phyloP scores from a whole-genome alignment of 1,139 yeast species.

The Blastobotrys apis region DNA sequence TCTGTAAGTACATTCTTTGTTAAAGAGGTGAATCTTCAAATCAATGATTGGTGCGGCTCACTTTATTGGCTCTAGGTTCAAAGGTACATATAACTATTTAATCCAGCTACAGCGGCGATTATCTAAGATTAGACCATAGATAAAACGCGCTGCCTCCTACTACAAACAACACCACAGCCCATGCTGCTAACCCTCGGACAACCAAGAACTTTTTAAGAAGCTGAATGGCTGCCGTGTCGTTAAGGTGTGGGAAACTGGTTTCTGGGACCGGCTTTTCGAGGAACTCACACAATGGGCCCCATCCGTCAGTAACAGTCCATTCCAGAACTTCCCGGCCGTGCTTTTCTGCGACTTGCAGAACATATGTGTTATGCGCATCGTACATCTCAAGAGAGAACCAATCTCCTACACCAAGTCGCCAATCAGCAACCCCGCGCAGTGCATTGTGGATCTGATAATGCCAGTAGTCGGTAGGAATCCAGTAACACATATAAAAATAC shows the following conservation, averaged over 20 bases:
- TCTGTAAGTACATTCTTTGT: no score
- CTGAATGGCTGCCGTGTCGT: neutral
- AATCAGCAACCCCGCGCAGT: neutral
- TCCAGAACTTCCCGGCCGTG: neutral
- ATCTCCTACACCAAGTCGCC: neutral
- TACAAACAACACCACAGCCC: no score
- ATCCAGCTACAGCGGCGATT: no score
- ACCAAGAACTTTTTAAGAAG: neutral
- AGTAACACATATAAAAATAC: neutral
- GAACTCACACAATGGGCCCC: neutral
- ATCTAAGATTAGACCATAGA: no score
- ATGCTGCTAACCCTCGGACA: neutral
- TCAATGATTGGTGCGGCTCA: no score
- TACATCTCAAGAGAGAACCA: neutral
- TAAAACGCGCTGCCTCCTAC: no score
- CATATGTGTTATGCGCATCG: neutral
- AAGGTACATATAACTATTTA: no score
- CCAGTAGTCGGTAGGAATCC: constrained; percentile 1
- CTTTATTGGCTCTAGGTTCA: no score
- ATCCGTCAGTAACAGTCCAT: neutral
- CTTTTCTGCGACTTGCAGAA: neutral
- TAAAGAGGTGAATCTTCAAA: no score
- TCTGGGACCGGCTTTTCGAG: neutral
- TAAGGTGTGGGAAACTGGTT: neutral
- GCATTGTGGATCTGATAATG: neutral